Base-by-base conservation (phyloP, 345 rosid species). In the Rubroshorea leprosula region DNA sequence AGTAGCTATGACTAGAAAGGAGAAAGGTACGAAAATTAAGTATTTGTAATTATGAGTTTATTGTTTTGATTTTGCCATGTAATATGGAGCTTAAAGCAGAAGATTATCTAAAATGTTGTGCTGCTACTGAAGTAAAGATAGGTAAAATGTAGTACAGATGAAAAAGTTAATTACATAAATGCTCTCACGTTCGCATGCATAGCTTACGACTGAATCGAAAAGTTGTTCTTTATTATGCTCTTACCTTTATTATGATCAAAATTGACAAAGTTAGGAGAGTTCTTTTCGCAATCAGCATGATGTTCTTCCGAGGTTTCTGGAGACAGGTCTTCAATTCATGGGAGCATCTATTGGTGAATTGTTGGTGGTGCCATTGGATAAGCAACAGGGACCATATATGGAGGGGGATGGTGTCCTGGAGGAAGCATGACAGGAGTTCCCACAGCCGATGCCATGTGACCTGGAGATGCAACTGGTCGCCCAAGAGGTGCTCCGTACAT, bases 351-450 rank as follows among this genome's bases (percentile, higher is more conserved):
- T 69, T 81, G 90, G 56, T 78, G 84, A 89, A 78, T 76, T 23
- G 79, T 60, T 1, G 76, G 89, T 0, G 91, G 77, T 45, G 95
- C 78, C 57, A 84, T 74, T 0, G 95, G 85, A 57, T 83, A 90
- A 58, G 85, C 89, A 45, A 80, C 75, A 0, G 87, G 95, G 31
- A 85, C 71, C 20, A 72, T 67, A 73, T 82, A 80, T n/a, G 87
- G 79, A 66, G 85, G 84, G 65, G 67, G 95, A 64, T 38, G 71
- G 49, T 72, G 80, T 22, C 77, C 77, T 11, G 90, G 81, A 44
- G 95, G 95, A 65, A 90, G 87, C 96, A 90, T 87, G 26, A 90
- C 89, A 0, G 97, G 97, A 58, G 93, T 87, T 54, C 97, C 97
- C 38, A 85, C 89, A 5, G 83, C 90, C 24, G 97, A 80, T 17